Base-by-base conservation (phyloP, 768 basidiomycete genomes). In the Russula olivacea region DNA sequence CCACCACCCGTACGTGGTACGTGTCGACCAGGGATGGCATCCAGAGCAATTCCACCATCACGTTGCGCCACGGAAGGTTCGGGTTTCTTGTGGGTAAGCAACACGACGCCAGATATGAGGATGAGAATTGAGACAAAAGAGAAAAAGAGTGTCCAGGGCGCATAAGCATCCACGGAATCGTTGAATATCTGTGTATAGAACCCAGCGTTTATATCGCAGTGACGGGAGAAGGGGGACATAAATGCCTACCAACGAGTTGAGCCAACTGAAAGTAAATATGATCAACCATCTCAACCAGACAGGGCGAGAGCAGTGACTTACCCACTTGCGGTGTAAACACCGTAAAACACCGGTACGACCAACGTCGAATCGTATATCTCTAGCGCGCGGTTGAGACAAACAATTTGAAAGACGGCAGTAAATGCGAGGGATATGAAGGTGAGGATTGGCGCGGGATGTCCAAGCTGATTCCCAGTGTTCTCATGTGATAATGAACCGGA, bases 341-440 rank as follows among this genome's bases (percentile, higher is more conserved):
- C 93, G 71, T 96, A 98, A 72, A 98, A 97, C 15, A 95, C 87
- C 0, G 96, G 95, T 0, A 97, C 94, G 19, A 97, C 93, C 0
- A 97, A 74, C 0, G 91, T 92, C 19, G 89, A 91, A 70, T 93
- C 94, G 68, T 95, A 95, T 10, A 91, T 87, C 70, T 85, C 85
- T n/a, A 96, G 78, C 7, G 89, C 94, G 47, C 88, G 86, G 71
- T 98, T 95, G 47, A 98, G 79, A 72, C 93, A 95, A 48, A 93
- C 84, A 61, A 98, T 96, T 72, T 98, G 95, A 53, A 87, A 74
- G 36, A 98, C 84, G 3, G 93, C 94, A 0, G 93, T 93, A 50
- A 83, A 71, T 5, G 79, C 80, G 21, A 83, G 67, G 55, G 82
- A 71, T 15, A 75, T 71, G 68, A 88, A 81, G 12, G 87, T 77